phyloP scores from a whole-genome alignment of 257 asterid genomes.

The Parsonsia alboflavescens region DNA sequence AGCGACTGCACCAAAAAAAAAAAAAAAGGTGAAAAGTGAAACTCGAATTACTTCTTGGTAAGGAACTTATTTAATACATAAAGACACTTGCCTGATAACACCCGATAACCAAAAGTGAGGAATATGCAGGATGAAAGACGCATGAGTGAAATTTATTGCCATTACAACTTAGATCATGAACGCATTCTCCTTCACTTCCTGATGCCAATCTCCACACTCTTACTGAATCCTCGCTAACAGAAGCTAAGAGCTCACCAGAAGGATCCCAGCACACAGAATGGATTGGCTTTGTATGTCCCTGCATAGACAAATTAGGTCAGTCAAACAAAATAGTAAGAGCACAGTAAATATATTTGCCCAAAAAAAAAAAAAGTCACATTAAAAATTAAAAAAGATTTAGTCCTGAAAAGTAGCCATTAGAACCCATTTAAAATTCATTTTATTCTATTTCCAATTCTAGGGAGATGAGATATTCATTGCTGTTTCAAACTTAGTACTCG shows the following conservation, averaged over 20 bases:
- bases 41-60: background rate
- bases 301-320: slow-evolving; percentile 3
- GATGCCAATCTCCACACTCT: slow-evolving; percentile 83
- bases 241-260: slow-evolving; percentile 79
- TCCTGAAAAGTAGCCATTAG: background rate
- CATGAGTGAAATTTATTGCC: slow-evolving; percentile 86
- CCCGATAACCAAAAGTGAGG: slow-evolving; percentile 82
- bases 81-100: slow-evolving; percentile 82
- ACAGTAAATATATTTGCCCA: too few species aligned
- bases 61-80: background rate
- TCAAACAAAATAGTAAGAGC: background rate
- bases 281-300: slow-evolving; percentile 81
- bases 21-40: background rate
- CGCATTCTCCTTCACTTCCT: slow-evolving; percentile 54
- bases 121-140: slow-evolving; percentile 82
- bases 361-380: background rate
- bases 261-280: slow-evolving; percentile 87
- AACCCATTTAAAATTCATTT: too few species aligned
- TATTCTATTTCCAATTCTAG: background rate
- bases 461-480: too few species aligned
- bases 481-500: background rate
- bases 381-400: too few species aligned
- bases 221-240: slow-evolving; percentile 88
- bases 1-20: slow-evolving; percentile 40
- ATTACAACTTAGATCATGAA: slow-evolving; percentile 77